phyloP scores from a whole-genome alignment of 192 early-diverging fungal genomes.

The Umbelopsis sp. region DNA sequence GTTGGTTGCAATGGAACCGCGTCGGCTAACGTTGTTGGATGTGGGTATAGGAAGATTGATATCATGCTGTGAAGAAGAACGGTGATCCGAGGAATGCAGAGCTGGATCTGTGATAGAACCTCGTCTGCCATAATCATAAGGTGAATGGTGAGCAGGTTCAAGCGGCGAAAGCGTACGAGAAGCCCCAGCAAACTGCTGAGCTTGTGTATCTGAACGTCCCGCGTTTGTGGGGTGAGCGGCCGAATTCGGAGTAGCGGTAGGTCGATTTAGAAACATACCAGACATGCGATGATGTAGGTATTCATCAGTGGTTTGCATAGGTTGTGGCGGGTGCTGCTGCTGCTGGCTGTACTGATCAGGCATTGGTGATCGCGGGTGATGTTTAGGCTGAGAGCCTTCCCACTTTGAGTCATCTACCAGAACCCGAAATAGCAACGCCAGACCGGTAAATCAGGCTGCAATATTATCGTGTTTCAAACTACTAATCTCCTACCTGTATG shows the following conservation, averaged over 20 bases:
- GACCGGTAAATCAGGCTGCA: background rate
- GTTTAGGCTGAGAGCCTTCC: constrained; percentile 30
- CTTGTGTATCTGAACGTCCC: constrained; percentile 10
- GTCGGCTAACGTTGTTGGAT: constrained; percentile 23
- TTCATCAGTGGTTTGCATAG: constrained; percentile 28
- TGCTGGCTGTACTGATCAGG: constrained; percentile 7
- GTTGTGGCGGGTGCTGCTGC: background rate
- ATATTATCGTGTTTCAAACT: background rate
- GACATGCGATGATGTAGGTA: constrained; percentile 41
- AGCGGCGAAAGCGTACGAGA: constrained; percentile 26
- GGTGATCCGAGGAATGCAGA: constrained; percentile 28
- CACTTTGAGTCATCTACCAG: constrained; percentile 25
- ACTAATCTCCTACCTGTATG: background rate
- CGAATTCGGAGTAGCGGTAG: constrained; percentile 9
- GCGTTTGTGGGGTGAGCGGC: background rate
- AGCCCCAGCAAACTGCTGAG: constrained; percentile 8
- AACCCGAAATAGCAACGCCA: background rate
- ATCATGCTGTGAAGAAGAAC: constrained; percentile 34
- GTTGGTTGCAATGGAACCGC: constrained; percentile 37
- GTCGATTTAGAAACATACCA: constrained; percentile 32
- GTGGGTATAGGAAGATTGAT: constrained; percentile 36
- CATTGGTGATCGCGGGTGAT: constrained; percentile 28
- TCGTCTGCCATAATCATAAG: constrained; percentile 31
- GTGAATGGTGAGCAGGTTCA: constrained; percentile 33
- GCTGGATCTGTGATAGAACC: constrained; percentile 32